A percentile compares a stretch with the other conserved stretches of the same genome.
Conservation (phyloP, 495 filamentous ascomycete genomes). For the Pyrenopolyporus hunteri region DNA sequence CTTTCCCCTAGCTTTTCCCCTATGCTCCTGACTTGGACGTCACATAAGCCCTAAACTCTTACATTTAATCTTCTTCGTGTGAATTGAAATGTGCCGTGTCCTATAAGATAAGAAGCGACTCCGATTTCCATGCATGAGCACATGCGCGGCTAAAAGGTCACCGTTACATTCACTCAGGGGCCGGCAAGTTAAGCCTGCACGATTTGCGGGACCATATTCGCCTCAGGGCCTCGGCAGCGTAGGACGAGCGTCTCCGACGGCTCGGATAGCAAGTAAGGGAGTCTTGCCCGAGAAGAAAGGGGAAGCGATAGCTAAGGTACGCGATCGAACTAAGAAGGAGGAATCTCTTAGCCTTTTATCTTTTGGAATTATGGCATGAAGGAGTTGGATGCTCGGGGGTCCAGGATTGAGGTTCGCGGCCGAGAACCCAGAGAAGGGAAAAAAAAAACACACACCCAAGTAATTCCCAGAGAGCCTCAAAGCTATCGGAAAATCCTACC, state of each 20-base stretch:
- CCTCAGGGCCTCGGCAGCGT: constrained; percentile 2
- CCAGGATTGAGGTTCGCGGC: neutral
- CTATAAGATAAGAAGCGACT: constrained; percentile 25
- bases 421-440: too few relatives aligned
- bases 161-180: constrained; percentile 37
- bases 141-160: constrained; percentile 37
- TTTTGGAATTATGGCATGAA: neutral
- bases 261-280: neutral
- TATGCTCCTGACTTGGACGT: constrained; percentile 20
- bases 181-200: constrained; percentile 31
- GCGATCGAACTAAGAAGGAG: neutral
- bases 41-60: constrained; percentile 39
- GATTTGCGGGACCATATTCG: constrained; percentile 26
- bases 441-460: too few relatives aligned
- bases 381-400: constrained; percentile 24
- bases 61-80: neutral
- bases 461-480: constrained; percentile 17
- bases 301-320: neutral
- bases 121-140: constrained; percentile 36
- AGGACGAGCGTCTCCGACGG: neutral
- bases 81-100: constrained; percentile 25
- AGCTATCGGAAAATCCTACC: constrained; percentile 7
- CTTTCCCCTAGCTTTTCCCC: neutral
- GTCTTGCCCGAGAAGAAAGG: neutral
- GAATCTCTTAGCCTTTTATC: neutral